phyloP scores from a whole-genome alignment of 257 asterid genomes.

The Lycium barbarum region DNA sequence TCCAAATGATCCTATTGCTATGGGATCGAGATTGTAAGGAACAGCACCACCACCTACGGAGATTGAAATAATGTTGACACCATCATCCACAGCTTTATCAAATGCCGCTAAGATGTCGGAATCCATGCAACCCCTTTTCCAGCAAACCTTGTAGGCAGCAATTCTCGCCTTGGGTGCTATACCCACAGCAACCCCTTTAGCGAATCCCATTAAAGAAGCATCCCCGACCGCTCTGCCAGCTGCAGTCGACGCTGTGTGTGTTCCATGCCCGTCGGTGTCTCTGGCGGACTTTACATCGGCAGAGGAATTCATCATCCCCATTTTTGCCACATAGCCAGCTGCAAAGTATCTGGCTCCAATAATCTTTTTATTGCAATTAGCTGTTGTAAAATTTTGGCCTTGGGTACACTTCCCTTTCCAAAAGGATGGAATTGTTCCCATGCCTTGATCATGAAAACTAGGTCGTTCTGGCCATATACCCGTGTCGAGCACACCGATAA shows the following conservation, averaged over 20 bases:
- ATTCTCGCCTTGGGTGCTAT: conserved; percentile 84
- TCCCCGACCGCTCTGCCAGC: conserved; percentile 75
- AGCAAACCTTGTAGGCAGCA: conserved; percentile 78
- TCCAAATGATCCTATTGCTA: conserved; percentile 80
- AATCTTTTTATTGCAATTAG: conserved; percentile 66
- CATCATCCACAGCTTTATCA: conserved; percentile 88
- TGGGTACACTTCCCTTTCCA: conserved; percentile 77
- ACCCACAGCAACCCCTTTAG: conserved; percentile 72
- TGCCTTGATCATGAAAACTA: conserved; percentile 75
- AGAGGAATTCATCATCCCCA: conserved; percentile 39
- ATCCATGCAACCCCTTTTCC: conserved; percentile 81
- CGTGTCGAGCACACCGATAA: conserved; percentile 78
- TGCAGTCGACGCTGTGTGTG: conserved; percentile 90
- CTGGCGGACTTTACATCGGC: conserved; percentile 62
- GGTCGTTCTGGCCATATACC: conserved; percentile 80
- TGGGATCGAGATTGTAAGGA: conserved; percentile 67
- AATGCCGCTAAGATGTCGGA: conserved; percentile 85
- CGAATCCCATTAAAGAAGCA: conserved; percentile 76
- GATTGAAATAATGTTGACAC: conserved; percentile 70
- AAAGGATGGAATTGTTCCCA: conserved; percentile 63
- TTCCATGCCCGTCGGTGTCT: conserved; percentile 83
- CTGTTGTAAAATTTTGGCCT: conserved; percentile 59
- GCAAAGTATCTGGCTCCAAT: conserved; percentile 73
- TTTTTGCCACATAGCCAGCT: conserved; percentile 60
- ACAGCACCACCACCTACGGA: conserved; percentile 79